These are phyloP conservation scores for Colletotrichum tabaci DNA, from an alignment of 2,329 filamentous ascomycete species.

Conservation along the genomic window DNA sequence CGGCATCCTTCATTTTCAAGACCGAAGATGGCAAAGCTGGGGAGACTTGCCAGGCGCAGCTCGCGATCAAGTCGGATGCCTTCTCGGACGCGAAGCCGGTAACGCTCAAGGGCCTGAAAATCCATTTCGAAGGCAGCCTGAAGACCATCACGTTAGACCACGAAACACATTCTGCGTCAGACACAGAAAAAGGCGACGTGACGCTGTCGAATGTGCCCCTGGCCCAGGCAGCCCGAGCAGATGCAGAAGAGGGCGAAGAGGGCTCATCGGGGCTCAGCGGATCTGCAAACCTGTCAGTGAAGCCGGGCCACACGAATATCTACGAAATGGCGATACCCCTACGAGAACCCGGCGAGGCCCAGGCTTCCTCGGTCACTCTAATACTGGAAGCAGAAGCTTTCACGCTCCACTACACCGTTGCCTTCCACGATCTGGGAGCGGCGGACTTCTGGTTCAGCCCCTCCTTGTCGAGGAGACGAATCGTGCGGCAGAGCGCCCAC, in stretches of 20 bases:
- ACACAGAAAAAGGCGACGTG: constrained; percentile 44
- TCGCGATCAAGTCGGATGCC: constrained; percentile 71
- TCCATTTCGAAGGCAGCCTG: constrained; percentile 72
- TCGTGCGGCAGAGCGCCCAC: constrained; percentile 65
- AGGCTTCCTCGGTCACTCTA: constrained; percentile 75
- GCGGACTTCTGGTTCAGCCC: constrained; percentile 67
- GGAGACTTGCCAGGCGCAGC: constrained; percentile 70
- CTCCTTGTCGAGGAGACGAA: constrained; percentile 59
- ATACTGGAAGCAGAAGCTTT: constrained; percentile 76
- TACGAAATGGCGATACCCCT: constrained; percentile 81
- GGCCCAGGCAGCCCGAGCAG: constrained; percentile 23
- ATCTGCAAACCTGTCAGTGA: constrained; percentile 71
- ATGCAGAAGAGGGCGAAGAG: constrained; percentile 44
- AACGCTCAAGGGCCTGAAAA: constrained; percentile 63
- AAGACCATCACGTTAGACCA: constrained; percentile 69
- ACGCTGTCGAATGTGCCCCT: constrained; percentile 49
- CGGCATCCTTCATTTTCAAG: constrained; percentile 71
- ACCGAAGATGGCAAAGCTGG: constrained; percentile 73
- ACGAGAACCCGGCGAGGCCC: constrained; percentile 85
- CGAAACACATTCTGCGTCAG: constrained; percentile 42
- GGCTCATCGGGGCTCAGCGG: constrained; percentile 49
- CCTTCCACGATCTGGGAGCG: constrained; percentile 59
- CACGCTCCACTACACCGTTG: constrained; percentile 76
- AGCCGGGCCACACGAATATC: constrained; percentile 77
- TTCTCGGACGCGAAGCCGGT: constrained; percentile 67